Evolutionary conservation across 257 asterid genomes (phyloP), one percentile per base, ranked within the genome.

Genomic region (Schizonepeta tenuifolia): DNA sequence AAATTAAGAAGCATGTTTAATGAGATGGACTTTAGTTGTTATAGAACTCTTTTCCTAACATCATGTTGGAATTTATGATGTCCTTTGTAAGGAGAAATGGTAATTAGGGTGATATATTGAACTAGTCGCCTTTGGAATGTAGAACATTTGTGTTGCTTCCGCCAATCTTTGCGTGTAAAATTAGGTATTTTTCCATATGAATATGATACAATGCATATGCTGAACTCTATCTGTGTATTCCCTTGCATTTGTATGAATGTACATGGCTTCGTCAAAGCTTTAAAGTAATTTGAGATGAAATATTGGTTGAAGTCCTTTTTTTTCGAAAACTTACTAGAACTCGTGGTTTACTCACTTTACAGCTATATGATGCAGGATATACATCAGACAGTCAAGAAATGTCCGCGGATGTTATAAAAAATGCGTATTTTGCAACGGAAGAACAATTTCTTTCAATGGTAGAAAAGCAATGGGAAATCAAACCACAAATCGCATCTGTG

Each of bases 401-500:
- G 96, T 84, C 96, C 6, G 83, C 93, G 14, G 87, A 82, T 63
- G 95, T 89, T 17, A 84, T 91, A 74, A 87, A 77, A 74, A 86
- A 79, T 8, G 89, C 97, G 12, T 91, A 75, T 80, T 69, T 87
- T 79, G 91, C 79, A n/a, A 91, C 97, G 9, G 97, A 91, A 70
- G 95, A 91, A 41, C 91, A 87, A 17, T 91, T 91, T 58, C 90
- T 91, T 66, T 82, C 90, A 10, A 57, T 83, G 80, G 96, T 91
- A 44, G 86, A 73, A 75, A 79, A 68, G 66, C 88, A 91, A 67
- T 91, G 97, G 97, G 84, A 76, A 69, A 62, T 54, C 17, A 83
- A 60, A 35, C 97, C 97, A 24, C 88, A 87, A 76, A 77, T 89
- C 68, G 97, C 96, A 38, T 87, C 96, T 1, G 96, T 89, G 76